Evolutionary conservation across 2,329 filamentous ascomycete genomes (phyloP), one percentile per base, ranked within the genome.

Genomic region (Nemania abortiva): DNA sequence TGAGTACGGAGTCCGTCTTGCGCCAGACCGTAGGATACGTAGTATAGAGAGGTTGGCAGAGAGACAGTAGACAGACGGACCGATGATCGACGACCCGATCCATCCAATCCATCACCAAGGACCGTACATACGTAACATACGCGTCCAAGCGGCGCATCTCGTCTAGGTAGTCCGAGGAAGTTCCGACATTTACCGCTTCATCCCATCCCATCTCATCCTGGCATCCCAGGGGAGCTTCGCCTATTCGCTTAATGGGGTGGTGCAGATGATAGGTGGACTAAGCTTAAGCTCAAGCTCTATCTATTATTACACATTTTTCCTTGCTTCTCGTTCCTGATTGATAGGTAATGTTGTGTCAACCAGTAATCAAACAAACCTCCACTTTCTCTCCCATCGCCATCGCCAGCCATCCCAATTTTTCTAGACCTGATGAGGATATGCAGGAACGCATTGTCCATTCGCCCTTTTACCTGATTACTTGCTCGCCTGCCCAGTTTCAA

Each of bases 291-390:
- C 6, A 18, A 42, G 34, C 34, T 37, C 39, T 42, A 11, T 37
- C 39, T 42, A 42, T 42, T 42, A 42, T 42, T 42, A 42, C 15
- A 6, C 13, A 15, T 42, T 42, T 42, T 42, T 42, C 15, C 15
- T 42, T 42, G 39, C 15, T 42, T 42, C 39, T 42, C 15, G 13
- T 42, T 15, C 13, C 39, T 18, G 39, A 42, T n/a, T 3, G 47
- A 24, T 49, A 11, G 47, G 49, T 27, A 27, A 27, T 27, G 24
- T 27, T 27, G 5, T 2, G 20, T 37, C 34, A 37, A 37, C 15
- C 54, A 67, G 65, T 59, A 67, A 63, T 63, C 53, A 49, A 67
- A 63, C 53, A 49, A 67, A 63, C 58, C 65, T 67, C 65, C 59
- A 67, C 65, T 67, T 62, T 45, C 27, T 27, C 15, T 29, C 18